These are phyloP conservation scores for Globisporangium solare DNA, from an alignment of 352 stramenopile genomes.

Conservation along the genomic window DNA sequence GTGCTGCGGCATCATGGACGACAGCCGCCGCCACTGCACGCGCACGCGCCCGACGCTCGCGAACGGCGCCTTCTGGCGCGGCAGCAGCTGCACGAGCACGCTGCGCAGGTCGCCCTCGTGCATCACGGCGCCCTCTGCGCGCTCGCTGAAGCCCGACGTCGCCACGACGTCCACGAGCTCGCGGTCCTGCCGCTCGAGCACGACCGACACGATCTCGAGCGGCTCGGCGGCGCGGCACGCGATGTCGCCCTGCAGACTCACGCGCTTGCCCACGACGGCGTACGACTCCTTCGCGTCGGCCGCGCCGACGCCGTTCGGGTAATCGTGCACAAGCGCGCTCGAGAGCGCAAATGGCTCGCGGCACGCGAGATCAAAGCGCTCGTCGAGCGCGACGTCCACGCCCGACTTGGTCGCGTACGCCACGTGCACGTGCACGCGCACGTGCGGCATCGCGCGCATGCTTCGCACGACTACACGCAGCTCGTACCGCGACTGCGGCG, in stretches of 20 bases:
- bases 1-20: slow-evolving; percentile 41
- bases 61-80: slow-evolving; percentile 34
- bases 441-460: slow-evolving; percentile 22
- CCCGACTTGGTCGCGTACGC: slow-evolving; percentile 65
- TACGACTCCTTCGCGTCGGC: slow-evolving; percentile 35
- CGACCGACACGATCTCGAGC: slow-evolving; percentile 45
- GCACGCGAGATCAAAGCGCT: slow-evolving; percentile 61
- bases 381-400: slow-evolving; percentile 57
- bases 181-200: slow-evolving; percentile 40
- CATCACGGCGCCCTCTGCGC: slow-evolving; percentile 27
- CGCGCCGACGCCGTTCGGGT: slow-evolving; percentile 37
- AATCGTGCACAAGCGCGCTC: slow-evolving; percentile 61
- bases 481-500: slow-evolving; percentile 31
- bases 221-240: slow-evolving; percentile 47
- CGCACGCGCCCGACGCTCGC: slow-evolving; percentile 52
- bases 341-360: slow-evolving; percentile 54
- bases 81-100: slow-evolving; percentile 58
- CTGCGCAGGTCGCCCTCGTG: slow-evolving; percentile 54
- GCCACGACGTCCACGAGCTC: slow-evolving; percentile 27
- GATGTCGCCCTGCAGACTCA: slow-evolving; percentile 54
- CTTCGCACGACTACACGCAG: slow-evolving; percentile 63
- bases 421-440: slow-evolving; percentile 46
- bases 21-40: slow-evolving; percentile 57
- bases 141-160: slow-evolving; percentile 36
- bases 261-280: slow-evolving; percentile 57